Base-by-base conservation (phyloP, 108 stramenopile species). In the Mediolabrus comicus region DNA sequence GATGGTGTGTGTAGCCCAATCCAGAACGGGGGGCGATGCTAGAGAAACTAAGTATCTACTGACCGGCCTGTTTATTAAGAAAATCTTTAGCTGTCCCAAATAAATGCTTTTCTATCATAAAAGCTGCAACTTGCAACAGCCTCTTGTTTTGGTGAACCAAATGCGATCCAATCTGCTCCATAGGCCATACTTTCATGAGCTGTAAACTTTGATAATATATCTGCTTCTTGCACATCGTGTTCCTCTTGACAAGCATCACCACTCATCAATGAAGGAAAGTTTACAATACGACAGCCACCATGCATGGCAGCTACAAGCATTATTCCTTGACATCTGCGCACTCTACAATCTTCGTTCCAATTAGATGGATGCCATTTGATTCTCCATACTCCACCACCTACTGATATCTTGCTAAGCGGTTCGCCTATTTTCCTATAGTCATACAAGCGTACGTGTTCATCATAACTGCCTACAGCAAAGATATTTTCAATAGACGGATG, bases 381-480 rank as follows among this genome's bases (percentile, higher is more conserved):
- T 62, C 94, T 81, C 94, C 94, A 95, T 9, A 92, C 81, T 4
- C 94, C 94, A 28, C 94, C 94, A 59, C 91, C 91, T 2, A 90
- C 58, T 39, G 33, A 24, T 43, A 67, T 51, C 29, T 63, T 75
- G 31, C 52, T 36, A 27, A 79, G 26, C 26, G 68, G 78, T 19
- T 49, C 59, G 26, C 66, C 34, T 38, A 80, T 41, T 27, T 76
- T 80, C 46, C 91, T 76, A 9, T 81, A 35, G 80, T 95, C 94
- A 36, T 78, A 88, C 14, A 95, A 17, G n/a, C 80, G 57, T 17
- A 95, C 68, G 14, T 74, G 75, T 66, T 92, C 94, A 69, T 95
- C 94, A 60, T 95, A 95, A 24, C 86, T 86, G 24, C 94, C 94
- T 28, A 59, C 70, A 16, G 88, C 94, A 58, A 95, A 78, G 0